A percentile compares a stretch with the other conserved stretches of the same genome.
Evolutionary conservation across 768 basidiomycete species (phyloP).

Genomic region (Hydnomerulius pinastri): DNA sequence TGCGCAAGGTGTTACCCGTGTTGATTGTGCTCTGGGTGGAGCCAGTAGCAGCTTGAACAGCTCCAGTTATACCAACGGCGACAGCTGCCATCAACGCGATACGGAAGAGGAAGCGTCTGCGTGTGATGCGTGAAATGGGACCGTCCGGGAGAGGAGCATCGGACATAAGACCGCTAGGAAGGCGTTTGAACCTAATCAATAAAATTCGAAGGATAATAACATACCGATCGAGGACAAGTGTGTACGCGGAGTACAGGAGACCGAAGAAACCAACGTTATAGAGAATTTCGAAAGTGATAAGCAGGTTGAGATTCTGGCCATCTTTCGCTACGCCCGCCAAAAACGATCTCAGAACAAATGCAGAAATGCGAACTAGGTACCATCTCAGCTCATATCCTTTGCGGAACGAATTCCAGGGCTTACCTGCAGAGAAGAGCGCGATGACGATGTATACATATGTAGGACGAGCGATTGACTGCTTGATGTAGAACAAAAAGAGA

Average conservation of each 20-base stretch:
- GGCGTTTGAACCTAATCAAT: neutral
- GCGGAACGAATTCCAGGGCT: constrained; percentile 2
- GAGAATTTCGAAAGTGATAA: constrained; percentile 32
- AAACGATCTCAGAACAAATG: constrained; percentile 32
- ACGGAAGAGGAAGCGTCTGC: constrained; percentile 25
- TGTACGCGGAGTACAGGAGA: constrained; percentile 36
- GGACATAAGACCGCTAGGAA: constrained; percentile 20
- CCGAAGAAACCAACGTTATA: constrained; percentile 40
- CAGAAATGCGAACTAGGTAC: constrained; percentile 28
- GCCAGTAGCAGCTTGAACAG: constrained; percentile 16
- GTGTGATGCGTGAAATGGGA: constrained; percentile 22
- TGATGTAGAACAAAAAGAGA: constrained; percentile 24
- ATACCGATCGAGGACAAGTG: constrained; percentile 34
- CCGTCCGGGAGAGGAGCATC: constrained; percentile 24
- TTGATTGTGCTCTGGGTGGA: constrained; percentile 8
- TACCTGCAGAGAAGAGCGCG: constrained; percentile 31
- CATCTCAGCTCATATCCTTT: neutral
- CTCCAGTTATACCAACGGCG: constrained; percentile 27
- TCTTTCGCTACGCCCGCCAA: constrained; percentile 26
- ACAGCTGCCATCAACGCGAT: constrained; percentile 25
- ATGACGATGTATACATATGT: constrained; percentile 31
- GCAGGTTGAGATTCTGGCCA: constrained; percentile 20
- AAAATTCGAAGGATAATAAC: neutral
- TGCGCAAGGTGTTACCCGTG: constrained; percentile 23
- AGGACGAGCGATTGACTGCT: constrained; percentile 19